A percentile compares a stretch with the other conserved stretches of the same genome.
These are phyloP conservation scores for Nakazawaea laoshanensis DNA, from an alignment of 805 yeast species.

Conservation along the genomic window DNA sequence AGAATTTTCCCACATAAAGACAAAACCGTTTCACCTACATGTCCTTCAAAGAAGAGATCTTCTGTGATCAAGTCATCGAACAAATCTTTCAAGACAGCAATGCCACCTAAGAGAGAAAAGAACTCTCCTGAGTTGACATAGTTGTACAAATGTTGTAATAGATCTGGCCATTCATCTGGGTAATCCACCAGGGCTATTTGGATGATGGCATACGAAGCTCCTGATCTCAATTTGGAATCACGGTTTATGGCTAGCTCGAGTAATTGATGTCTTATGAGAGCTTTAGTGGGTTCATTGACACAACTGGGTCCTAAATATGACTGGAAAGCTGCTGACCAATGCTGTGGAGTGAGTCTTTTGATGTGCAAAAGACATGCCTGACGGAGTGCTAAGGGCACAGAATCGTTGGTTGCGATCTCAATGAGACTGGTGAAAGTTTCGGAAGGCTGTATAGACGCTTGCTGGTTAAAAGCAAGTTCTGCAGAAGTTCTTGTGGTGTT, in stretches of 20 bases:
- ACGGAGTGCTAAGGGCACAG: slow-evolving; percentile 28
- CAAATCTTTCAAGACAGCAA: slow-evolving; percentile 61
- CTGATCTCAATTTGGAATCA: slow-evolving; percentile 52
- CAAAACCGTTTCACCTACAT: slow-evolving; percentile 50
- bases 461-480: slow-evolving; percentile 37
- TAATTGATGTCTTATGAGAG: slow-evolving; percentile 38
- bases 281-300: slow-evolving; percentile 44
- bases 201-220: slow-evolving; percentile 67
- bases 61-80: slow-evolving; percentile 83
- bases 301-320: slow-evolving; percentile 55
- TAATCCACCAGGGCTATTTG: slow-evolving; percentile 84
- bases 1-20: slow-evolving; percentile 39
- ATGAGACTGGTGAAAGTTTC: slow-evolving; percentile 32
- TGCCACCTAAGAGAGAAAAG: slow-evolving; percentile 40
- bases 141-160: slow-evolving; percentile 41
- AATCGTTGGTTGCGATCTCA: slow-evolving; percentile 26
- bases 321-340: slow-evolving; percentile 81
- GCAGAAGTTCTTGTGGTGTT: slow-evolving; percentile 43
- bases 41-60: slow-evolving; percentile 75
- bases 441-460: slow-evolving; percentile 42
- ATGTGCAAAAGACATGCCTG: slow-evolving; percentile 63
- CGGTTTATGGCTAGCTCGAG: slow-evolving; percentile 37
- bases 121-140: slow-evolving; percentile 23
- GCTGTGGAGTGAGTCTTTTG: slow-evolving; percentile 57
- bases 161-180: slow-evolving; percentile 93